These are phyloP conservation scores for Sisymbrium altissimum DNA, from an alignment of 345 rosid genomes.

Conservation along the genomic window DNA sequence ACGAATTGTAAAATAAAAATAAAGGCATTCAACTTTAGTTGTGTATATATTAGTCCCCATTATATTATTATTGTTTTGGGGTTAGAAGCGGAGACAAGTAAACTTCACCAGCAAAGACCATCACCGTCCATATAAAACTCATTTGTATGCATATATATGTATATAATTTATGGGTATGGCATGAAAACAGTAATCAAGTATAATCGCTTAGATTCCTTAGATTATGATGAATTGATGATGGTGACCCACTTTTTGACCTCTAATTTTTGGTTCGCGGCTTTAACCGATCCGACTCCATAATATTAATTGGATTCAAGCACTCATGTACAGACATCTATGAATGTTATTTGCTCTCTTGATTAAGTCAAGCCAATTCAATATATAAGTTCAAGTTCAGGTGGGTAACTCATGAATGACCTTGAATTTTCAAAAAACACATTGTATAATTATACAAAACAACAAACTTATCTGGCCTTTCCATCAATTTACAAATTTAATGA, in stretches of 20 bases:
- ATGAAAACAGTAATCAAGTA: constrained; percentile 24
- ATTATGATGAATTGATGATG: constrained; percentile 6
- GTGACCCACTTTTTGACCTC: constrained; percentile 29
- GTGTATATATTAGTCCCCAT: background rate
- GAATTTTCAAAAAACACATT: background rate
- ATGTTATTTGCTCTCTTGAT: background rate
- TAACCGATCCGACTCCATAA: background rate
- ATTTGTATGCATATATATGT: background rate
- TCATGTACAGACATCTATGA: background rate
- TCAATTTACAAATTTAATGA: background rate
- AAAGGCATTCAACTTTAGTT: constrained; percentile 6
- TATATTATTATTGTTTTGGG: constrained; percentile 1
- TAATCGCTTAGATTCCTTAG: constrained; percentile 12
- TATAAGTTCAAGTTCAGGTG: background rate
- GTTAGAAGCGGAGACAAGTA: constrained; percentile 32
- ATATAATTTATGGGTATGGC: constrained; percentile 9
- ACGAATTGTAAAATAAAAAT: background rate
- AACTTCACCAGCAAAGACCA: constrained; percentile 26
- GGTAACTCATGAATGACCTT: background rate
- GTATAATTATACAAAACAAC: background rate
- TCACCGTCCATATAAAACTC: constrained; percentile 15
- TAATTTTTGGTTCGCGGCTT: background rate
- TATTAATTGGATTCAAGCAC: background rate
- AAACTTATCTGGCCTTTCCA: background rate
- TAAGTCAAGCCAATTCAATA: background rate